Evolutionary conservation across 2,329 filamentous ascomycete genomes (phyloP), one percentile per base, ranked within the genome.

Genomic region (Tolypocladium cylindrosporum): DNA sequence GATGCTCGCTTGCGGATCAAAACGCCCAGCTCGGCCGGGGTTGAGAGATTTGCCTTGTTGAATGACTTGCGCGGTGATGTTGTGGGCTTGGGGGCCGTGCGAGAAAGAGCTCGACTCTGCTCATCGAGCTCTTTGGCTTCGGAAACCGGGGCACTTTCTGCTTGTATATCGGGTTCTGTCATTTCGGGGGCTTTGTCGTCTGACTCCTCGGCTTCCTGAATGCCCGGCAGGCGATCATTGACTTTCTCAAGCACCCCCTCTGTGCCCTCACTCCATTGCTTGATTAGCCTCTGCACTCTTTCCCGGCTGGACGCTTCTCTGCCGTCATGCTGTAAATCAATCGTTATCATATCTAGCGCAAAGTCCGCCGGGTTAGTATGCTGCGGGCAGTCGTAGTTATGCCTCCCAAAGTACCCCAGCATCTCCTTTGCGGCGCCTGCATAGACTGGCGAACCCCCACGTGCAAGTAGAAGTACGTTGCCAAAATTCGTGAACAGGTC

Each of bases 351-450:
- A 64, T 92, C 88, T 9, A 91, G 77, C 0, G 86, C 87, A 68
- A 90, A 91, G 67, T 92, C 89, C 0, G 89, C 88, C 1, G 89
- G 88, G 61, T 91, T 92, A 1, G 86, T 88, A 59, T 87, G 83
- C 16, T 77, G 75, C 0, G 87, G 86, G 65, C 88, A 91, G 14
- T 82, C 74, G 61, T 84, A 82, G 0, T 87, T 86, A 24, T 85
- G 74, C 0, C 67, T 68, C 0, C 73, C 71, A 59, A 91, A 88
- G 67, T 91, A 85, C 0, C 75, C 67, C 0, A 91, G 74, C 86
- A 91, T 90, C 1, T 80, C 74, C 6, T 68, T 71, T 0, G 84
- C 85, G 2, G 79, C 73, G 0, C 88, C 89, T 1, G 86, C 80
- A 63, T 89, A 91, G 0, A 87, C 84, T 0, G 86, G 80, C 31